Evolutionary conservation across 345 rosid species (phyloP).

Genomic region (Hevea brasiliensis): DNA sequence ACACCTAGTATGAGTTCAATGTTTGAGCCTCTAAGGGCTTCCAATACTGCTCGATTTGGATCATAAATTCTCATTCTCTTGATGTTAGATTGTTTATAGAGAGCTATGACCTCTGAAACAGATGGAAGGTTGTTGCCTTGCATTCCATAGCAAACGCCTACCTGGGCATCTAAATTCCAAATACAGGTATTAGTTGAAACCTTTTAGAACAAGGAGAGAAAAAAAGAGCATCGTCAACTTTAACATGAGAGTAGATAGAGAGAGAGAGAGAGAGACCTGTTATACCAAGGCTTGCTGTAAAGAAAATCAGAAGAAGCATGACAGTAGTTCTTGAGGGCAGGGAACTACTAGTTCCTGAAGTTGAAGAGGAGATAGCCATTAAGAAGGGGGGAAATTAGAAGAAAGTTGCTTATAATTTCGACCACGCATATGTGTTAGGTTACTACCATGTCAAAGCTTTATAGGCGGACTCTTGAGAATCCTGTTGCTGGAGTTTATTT

Average conservation of each 20-base stretch:
- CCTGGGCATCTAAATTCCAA: conserved; percentile 27
- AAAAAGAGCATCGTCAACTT: too few relatives aligned
- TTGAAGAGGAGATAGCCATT: conserved; percentile 6
- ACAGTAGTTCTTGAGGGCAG: conserved; percentile 2
- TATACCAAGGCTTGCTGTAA: conserved; percentile 20
- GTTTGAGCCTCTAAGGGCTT: conserved; percentile 46
- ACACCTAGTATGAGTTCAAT: conserved; percentile 47
- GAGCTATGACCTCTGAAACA: conserved; percentile 24
- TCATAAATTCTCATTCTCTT: conserved; percentile 45
- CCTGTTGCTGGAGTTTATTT: too few relatives aligned
- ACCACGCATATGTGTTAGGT: neutral
- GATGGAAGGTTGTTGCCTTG: conserved; percentile 51
- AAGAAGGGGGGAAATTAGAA: neutral
- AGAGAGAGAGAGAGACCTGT: conserved; percentile 16
- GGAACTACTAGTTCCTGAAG: neutral
- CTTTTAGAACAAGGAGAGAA: too few relatives aligned
- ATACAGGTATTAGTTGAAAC: too few relatives aligned
- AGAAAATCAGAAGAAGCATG: conserved; percentile 19
- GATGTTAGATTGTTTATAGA: conserved; percentile 40
- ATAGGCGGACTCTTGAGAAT: too few relatives aligned
- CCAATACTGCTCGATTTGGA: conserved; percentile 36
- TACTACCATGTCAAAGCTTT: too few relatives aligned
- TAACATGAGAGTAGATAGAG: neutral
- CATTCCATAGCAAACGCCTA: conserved; percentile 53
- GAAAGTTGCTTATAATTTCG: too few relatives aligned